Conservation (phyloP, 441 rosid species). For the Euphorbia celastroides region DNA sequence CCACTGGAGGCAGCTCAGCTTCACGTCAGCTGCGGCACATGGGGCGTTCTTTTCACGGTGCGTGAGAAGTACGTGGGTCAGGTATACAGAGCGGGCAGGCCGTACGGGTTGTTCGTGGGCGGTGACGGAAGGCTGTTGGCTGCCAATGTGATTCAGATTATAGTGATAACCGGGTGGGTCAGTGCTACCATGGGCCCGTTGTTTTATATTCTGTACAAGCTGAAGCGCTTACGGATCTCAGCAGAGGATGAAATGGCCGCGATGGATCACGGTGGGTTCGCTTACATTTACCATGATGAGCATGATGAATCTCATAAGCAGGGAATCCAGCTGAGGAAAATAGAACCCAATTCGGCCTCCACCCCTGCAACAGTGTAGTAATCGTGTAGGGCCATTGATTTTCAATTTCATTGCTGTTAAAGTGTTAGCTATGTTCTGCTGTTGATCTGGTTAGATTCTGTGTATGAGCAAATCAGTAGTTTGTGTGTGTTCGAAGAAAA, state of each 20-base stretch:
- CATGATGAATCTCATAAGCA: slow-evolving; percentile 29
- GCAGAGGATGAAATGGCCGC: slow-evolving; percentile 72
- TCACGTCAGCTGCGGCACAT: slow-evolving; percentile 87
- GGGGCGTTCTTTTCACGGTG: slow-evolving; percentile 80
- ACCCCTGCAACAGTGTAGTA: neutral
- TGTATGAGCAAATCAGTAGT: neutral
- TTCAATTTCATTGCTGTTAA: neutral
- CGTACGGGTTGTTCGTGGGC: slow-evolving; percentile 72
- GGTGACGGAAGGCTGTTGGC: slow-evolving; percentile 77
- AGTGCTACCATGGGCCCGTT: slow-evolving; percentile 79
- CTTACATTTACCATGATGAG: slow-evolving; percentile 58
- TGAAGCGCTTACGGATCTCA: slow-evolving; percentile 58
- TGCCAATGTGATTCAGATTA: slow-evolving; percentile 63
- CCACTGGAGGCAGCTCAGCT: slow-evolving; percentile 80
- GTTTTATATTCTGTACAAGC: slow-evolving; percentile 47
- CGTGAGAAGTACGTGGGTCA: slow-evolving; percentile 46
- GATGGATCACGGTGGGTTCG: slow-evolving; percentile 86
- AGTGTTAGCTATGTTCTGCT: neutral
- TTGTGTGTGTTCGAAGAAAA: neutral
- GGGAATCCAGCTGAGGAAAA: slow-evolving; percentile 36
- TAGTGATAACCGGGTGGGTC: slow-evolving; percentile 76
- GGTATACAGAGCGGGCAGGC: slow-evolving; percentile 39
- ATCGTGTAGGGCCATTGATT: neutral
- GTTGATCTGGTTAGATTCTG: neutral
- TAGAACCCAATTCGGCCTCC: slow-evolving; percentile 30